Conservation (phyloP, 106 monocot genomes). For the Triglochin maritima region DNA sequence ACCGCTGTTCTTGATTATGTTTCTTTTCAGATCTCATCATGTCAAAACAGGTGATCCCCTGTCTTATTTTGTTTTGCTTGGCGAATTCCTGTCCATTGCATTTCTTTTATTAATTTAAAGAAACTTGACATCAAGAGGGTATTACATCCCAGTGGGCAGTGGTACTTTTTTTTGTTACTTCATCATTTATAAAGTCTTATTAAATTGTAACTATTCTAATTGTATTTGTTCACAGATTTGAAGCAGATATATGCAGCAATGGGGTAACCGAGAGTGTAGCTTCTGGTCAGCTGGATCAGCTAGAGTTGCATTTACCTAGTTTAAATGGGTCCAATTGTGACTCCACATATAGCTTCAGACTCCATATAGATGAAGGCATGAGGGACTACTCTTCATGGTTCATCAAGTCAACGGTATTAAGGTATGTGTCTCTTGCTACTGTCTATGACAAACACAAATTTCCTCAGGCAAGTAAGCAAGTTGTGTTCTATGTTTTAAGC, state of each 20-base stretch:
- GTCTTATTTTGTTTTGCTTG: not conserved
- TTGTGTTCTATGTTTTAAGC: not conserved
- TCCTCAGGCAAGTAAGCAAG: not conserved
- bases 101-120: not conserved
- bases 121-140: too few species aligned
- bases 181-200: too few species aligned
- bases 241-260: slow-evolving; percentile 25
- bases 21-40: slow-evolving; percentile 32
- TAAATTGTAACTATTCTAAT: too few species aligned
- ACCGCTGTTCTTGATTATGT: slow-evolving; percentile 53
- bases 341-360: slow-evolving; percentile 41
- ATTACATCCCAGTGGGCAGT: too few species aligned
- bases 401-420: slow-evolving; percentile 55
- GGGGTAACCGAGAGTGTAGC: slow-evolving; percentile 31
- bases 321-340: slow-evolving; percentile 21
- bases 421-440: slow-evolving; percentile 19
- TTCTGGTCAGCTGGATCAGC: slow-evolving; percentile 32
- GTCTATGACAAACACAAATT: too few species aligned
- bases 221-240: slow-evolving; percentile 19
- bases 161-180: too few species aligned
- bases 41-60: slow-evolving; percentile 49
- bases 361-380: slow-evolving; percentile 22
- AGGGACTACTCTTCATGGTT: slow-evolving; percentile 55
- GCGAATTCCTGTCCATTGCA: not conserved
- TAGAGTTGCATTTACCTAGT: slow-evolving; percentile 36